These are phyloP conservation scores for Tuber microsphaerosporum DNA, from an alignment of 495 filamentous ascomycete species.

Conservation along the genomic window DNA sequence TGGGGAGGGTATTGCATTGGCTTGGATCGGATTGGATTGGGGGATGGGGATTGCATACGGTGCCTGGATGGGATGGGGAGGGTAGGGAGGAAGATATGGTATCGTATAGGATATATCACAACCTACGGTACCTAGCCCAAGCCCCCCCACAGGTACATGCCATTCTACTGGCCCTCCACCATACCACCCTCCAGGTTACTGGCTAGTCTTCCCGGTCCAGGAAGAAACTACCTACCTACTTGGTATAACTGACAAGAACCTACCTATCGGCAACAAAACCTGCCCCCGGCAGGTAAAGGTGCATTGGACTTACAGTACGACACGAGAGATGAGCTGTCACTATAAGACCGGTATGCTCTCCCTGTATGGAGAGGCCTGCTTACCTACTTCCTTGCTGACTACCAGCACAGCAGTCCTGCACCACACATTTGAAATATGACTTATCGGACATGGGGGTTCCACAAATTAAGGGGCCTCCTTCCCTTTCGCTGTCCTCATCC, in stretches of 20 bases:
- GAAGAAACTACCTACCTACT: not conserved
- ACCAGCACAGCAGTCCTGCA: not conserved
- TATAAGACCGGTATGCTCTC: not conserved
- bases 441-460: not conserved
- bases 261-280: not conserved
- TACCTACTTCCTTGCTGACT: not conserved
- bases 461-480: not conserved
- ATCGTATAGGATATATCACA: not conserved
- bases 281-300: not conserved
- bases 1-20: not conserved
- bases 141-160: not conserved
- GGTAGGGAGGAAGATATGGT: not conserved
- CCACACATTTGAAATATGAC: not conserved
- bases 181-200: not conserved
- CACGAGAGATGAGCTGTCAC: constrained; percentile 1
- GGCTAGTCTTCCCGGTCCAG: not conserved
- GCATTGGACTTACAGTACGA: not conserved
- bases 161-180: not conserved
- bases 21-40: not conserved
- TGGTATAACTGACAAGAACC: not conserved
- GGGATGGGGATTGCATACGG: not conserved
- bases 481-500: not conserved
- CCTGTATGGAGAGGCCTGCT: not conserved
- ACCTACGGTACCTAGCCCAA: not conserved
- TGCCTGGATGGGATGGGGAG: not conserved